Evolutionary conservation across 1,284 basidiomycete species (phyloP), one percentile per base, ranked within the genome.

Genomic region (Sanghuangporus weigelae): DNA sequence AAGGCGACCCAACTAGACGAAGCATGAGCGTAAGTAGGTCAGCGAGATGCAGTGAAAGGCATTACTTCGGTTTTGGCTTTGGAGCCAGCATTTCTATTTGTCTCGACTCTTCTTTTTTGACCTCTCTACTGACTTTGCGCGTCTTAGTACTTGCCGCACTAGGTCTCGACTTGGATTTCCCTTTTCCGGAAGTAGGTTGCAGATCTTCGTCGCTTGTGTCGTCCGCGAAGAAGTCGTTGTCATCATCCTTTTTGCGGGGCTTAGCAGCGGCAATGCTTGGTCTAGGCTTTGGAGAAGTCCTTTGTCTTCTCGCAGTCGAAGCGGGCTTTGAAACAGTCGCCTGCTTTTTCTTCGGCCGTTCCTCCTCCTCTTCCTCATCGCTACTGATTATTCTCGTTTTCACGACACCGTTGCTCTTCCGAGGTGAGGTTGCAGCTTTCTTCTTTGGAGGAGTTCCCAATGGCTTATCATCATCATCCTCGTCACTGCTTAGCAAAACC

Each of bases 1-100:
- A 85, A 81, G 0, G 84, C 83, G 46, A 79, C 81, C 84, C 86
- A 90, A 70, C 87, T 89, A 23, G 56, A 26, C 12, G 26, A 40
- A 6, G 59, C 10, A 40, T 44, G 50, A 53, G 49, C 55, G 7
- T 48, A 36, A 49, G 44, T 19, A 46, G 26, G 26, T 12, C 3
- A 3, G 14, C 40, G 46, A 11, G 40, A 36, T 10, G 21, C 46
- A 23, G 8, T 31, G 67, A 70, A 21, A 60, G 75, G 73, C 75
- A 76, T 74, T 75, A 50, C 69, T 59, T 68, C 65, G 16, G 63
- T 11, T 55, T 67, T 53, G 64, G 21, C 60, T 63, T 69, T 14
- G 73, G 71, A 68, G 68, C 69, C 19, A 65, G 31, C 42, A 57
- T 19, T 35, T 58, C 56, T 31, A 49, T 53, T 2, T 60, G 31